phyloP scores from a whole-genome alignment of 345 rosid species.

The Pugionium dolabratum region DNA sequence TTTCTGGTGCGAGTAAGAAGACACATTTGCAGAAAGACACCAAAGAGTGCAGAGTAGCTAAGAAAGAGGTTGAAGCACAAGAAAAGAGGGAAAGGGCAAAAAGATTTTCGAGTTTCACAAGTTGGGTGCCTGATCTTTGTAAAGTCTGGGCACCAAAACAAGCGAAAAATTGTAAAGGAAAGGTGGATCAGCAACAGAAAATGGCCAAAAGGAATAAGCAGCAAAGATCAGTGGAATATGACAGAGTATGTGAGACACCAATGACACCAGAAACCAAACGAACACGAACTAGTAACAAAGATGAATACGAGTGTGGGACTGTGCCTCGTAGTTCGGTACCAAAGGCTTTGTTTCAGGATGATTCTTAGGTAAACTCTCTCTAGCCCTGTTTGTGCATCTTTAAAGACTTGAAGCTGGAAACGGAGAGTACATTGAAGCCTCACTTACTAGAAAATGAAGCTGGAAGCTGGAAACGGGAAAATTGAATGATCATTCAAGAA shows the following conservation, averaged over 20 bases:
- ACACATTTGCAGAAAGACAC: conserved; percentile 32
- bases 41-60: conserved; percentile 39
- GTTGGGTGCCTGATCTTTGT: conserved; percentile 83
- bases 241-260: conserved; percentile 83
- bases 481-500: not conserved
- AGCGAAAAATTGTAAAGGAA: conserved; percentile 36
- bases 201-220: conserved; percentile 53
- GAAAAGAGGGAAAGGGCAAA: conserved; percentile 79
- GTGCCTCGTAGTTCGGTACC: conserved; percentile 51
- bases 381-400: conserved; percentile 6
- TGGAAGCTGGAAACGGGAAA: not conserved
- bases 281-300: conserved; percentile 40
- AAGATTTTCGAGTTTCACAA: conserved; percentile 74
- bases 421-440: conserved; percentile 7
- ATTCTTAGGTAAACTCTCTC: conserved; percentile 23
- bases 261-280: conserved; percentile 48
- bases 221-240: conserved; percentile 48
- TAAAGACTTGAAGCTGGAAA: conserved; percentile 13
- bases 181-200: conserved; percentile 43
- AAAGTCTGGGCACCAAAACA: conserved; percentile 95
- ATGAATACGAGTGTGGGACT: conserved; percentile 34
- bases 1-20: conserved; percentile 41
- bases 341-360: conserved; percentile 78
- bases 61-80: conserved; percentile 61
- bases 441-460: conserved; percentile 19